phyloP scores from a whole-genome alignment of 2,329 filamentous ascomycete species.

The Fusarium luffae region DNA sequence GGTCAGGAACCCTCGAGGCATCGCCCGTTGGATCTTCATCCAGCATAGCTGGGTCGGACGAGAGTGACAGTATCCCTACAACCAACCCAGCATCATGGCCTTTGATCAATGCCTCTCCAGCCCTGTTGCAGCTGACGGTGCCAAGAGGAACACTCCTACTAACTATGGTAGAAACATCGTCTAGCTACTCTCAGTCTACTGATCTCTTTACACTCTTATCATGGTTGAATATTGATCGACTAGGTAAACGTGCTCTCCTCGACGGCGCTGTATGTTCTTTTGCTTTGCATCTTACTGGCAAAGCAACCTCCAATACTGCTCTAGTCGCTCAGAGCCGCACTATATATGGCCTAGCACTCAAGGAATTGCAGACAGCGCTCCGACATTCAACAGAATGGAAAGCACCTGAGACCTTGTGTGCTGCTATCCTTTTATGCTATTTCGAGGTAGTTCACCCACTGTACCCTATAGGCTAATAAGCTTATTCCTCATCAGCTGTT shows the following conservation, averaged over 20 bases:
- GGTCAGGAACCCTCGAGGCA: constrained; percentile 9
- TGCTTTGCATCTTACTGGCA: constrained; percentile 53
- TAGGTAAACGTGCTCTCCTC: constrained; percentile 51
- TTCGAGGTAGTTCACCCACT: constrained; percentile 50
- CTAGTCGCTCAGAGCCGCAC: constrained; percentile 51
- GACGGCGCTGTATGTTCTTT: constrained; percentile 55
- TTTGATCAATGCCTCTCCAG: constrained; percentile 20
- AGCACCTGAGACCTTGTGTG: constrained; percentile 55
- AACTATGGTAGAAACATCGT: constrained; percentile 47
- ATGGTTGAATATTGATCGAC: constrained; percentile 44
- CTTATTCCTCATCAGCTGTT: constrained; percentile 50
- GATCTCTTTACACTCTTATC: constrained; percentile 43
- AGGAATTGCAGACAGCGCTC: constrained; percentile 51
- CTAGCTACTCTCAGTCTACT: constrained; percentile 32
- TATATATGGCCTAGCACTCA: constrained; percentile 54
- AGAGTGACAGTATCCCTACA: constrained; percentile 1
- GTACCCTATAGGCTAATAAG: neutral
- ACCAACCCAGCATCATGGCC: constrained; percentile 1
- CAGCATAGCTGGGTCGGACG: constrained; percentile 18
- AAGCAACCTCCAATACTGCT: constrained; percentile 46
- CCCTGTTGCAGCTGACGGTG: constrained; percentile 28
- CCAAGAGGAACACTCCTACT: constrained; percentile 49
- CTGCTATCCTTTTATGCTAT: constrained; percentile 55
- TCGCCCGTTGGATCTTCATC: constrained; percentile 25
- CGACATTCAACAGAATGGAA: constrained; percentile 54